Conservation (phyloP, 805 yeast species). For the Wickerhamiella spandovensis region DNA sequence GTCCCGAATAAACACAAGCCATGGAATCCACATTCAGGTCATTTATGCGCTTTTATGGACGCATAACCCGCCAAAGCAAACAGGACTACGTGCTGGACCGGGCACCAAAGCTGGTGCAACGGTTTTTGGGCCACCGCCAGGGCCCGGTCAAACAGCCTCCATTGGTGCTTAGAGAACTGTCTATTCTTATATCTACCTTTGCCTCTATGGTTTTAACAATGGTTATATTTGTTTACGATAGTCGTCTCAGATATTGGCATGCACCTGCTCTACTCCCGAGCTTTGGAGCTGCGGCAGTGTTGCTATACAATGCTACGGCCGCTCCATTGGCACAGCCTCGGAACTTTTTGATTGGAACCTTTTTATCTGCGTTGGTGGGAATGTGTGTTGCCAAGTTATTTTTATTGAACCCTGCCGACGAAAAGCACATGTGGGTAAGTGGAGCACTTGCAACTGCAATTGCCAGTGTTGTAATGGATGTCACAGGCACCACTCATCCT, state of each 20-base stretch:
- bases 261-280: constrained; percentile 22
- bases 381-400: constrained; percentile 42
- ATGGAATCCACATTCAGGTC: background rate
- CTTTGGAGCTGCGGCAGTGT: constrained; percentile 48
- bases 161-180: constrained; percentile 5
- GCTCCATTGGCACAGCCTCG: constrained; percentile 57
- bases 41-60: background rate
- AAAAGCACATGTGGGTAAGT: constrained; percentile 38
- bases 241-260: constrained; percentile 15
- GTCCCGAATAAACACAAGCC: background rate
- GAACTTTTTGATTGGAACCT: constrained; percentile 43
- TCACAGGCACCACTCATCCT: constrained; percentile 49
- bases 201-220: constrained; percentile 19
- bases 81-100: background rate
- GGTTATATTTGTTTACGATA: constrained; percentile 17
- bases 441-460: constrained; percentile 47
- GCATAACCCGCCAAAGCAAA: background rate
- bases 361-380: constrained; percentile 40
- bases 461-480: constrained; percentile 39
- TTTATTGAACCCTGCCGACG: constrained; percentile 31
- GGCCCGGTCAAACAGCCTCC: constrained; percentile 5
- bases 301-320: constrained; percentile 40
- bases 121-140: constrained; percentile 18
- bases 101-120: constrained; percentile 9
- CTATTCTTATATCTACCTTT: constrained; percentile 18